Evolutionary conservation across 805 yeast species (phyloP), one percentile per base, ranked within the genome.

Genomic region (Torulaspora gathmanii): DNA sequence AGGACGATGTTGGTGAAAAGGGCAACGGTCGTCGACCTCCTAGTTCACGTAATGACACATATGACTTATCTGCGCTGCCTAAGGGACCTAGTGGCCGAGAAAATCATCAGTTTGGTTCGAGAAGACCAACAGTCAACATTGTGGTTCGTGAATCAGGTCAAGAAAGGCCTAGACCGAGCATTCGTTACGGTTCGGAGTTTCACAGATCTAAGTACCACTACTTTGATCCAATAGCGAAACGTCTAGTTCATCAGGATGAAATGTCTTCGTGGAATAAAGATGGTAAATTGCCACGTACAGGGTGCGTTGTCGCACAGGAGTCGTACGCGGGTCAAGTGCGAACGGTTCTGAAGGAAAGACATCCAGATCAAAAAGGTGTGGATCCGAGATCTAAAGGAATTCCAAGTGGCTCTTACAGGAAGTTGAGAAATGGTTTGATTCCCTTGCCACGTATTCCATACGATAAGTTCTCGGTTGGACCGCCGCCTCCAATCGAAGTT

Each of bases 401-500:
- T 11, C 16, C 30, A 15, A 33, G 50, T 2, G 30, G 43, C 8
- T 25, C 55, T 11, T 42, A 41, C 28, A 44, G 55, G 25, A 60
- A 57, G 40, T 26, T 34, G 12, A 57, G 61, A 34, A 30, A 27
- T 3, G 40, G 43, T 7, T 37, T 62, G 27, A 40, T 46, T 8
- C 27, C 26, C 4, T 15, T 57, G 13, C 53, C 58, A 9, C 51
- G 62, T 2, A 75, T 70, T 28, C 66, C 74, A 5, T 86, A 74
- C 60, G 95, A 88, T 61, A 74, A 80, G 46, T 72, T 82, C 56
- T 86, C 95, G 0, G 59, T 86, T 10, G 95, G 93, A 0, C 81
- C 83, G 0, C 78, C 81, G 13, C 96, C 95, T 0, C 73, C 80
- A 3, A 68, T 77, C 7, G 89, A 83, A 55, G 63, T 89, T 30